Conservation (phyloP, 1,139 yeast species). For the Magnusiomyces magnusii region DNA sequence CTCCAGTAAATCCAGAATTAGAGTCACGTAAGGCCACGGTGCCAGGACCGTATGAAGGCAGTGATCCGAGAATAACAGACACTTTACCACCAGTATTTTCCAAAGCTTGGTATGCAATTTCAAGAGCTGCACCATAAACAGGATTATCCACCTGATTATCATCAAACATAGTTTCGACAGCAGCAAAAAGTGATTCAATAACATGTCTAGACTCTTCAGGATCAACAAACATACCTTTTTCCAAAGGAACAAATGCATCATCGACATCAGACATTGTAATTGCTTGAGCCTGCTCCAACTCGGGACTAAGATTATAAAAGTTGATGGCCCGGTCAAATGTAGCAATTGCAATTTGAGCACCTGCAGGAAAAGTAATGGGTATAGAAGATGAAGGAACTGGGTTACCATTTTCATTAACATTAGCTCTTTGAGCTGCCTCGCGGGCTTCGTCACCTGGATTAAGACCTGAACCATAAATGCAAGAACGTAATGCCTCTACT, state of each 20-base stretch:
- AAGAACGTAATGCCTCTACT: slow-evolving; percentile 64
- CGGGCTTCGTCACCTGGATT: slow-evolving; percentile 17
- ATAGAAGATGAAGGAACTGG: slow-evolving; percentile 19
- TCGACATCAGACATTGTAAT: slow-evolving; percentile 63
- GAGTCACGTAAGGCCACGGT: slow-evolving; percentile 47
- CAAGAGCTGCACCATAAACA: slow-evolving; percentile 72
- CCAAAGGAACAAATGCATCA: slow-evolving; percentile 77
- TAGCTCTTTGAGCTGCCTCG: slow-evolving; percentile 15
- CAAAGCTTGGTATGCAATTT: slow-evolving; percentile 61
- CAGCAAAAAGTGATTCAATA: slow-evolving; percentile 60
- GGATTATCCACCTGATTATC: slow-evolving; percentile 53
- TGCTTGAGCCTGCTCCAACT: slow-evolving; percentile 53
- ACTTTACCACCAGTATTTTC: slow-evolving; percentile 78
- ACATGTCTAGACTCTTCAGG: slow-evolving; percentile 57
- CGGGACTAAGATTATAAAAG: slow-evolving; percentile 60
- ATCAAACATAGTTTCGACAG: slow-evolving; percentile 46
- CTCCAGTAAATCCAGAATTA: slow-evolving; percentile 23
- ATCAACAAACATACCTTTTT: slow-evolving; percentile 72
- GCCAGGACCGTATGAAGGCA: slow-evolving; percentile 87
- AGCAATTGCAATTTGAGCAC: slow-evolving; percentile 56
- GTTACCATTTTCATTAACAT: slow-evolving; percentile 25
- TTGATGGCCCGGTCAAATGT: slow-evolving; percentile 70
- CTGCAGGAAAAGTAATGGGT: slow-evolving; percentile 32
- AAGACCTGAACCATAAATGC: slow-evolving; percentile 37
- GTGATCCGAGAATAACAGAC: slow-evolving; percentile 53